Conservation (phyloP, 176 grass and related monocot genomes). For the Carex myosuroides region DNA sequence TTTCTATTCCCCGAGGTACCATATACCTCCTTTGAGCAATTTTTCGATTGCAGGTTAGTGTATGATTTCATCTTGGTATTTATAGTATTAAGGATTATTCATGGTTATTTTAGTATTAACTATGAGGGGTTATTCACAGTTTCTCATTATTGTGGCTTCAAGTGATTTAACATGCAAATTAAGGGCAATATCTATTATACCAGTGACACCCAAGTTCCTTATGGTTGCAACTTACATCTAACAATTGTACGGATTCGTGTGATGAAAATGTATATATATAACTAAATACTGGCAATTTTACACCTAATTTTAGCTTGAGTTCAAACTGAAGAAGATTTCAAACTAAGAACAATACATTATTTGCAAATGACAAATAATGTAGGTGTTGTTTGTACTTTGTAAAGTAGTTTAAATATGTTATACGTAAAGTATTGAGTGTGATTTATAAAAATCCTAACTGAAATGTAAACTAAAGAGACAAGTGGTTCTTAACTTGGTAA, state of each 20-base stretch:
- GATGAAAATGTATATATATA: background rate
- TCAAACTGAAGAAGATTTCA: background rate
- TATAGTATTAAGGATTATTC: too few relatives aligned
- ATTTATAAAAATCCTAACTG: constrained; percentile 3
- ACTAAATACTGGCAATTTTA: background rate
- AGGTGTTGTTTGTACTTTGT: constrained; percentile 14
- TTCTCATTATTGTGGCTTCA: background rate
- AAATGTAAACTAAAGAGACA: background rate
- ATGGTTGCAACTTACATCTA: background rate
- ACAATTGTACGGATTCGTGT: background rate
- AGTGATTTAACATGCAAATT: background rate
- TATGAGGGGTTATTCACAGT: too few relatives aligned
- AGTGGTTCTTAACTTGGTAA: constrained; percentile 70
- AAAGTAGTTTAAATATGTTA: too few relatives aligned
- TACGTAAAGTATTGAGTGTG: background rate
- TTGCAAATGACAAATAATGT: constrained; percentile 18
- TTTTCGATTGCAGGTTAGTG: too few relatives aligned
- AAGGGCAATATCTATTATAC: background rate
- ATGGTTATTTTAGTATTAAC: too few relatives aligned
- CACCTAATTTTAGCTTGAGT: background rate
- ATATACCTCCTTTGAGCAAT: too few relatives aligned
- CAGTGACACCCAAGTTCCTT: background rate
- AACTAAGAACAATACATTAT: background rate
- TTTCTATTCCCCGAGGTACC: too few relatives aligned
- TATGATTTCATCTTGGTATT: too few relatives aligned